Evolutionary conservation across 768 basidiomycete species (phyloP), one percentile per base, ranked within the genome.

Genomic region (Phaffia tasmanica): DNA sequence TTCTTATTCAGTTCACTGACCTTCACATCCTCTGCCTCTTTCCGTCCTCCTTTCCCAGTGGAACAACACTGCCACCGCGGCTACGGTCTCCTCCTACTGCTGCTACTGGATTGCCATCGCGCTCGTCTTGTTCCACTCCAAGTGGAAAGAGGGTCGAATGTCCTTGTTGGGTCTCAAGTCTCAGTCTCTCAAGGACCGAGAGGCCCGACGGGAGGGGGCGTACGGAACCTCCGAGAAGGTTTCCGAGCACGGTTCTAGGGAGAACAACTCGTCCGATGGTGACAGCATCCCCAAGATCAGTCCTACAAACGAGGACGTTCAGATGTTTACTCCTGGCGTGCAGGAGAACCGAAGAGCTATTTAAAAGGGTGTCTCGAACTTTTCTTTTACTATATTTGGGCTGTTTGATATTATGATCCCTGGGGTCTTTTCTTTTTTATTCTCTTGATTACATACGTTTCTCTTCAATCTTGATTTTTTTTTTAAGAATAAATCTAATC

Each of bases 31-130:
- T 6, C 29, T 53, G 32, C 53, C 14, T 47, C 9, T 49, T 30
- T 4, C 23, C 50, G 42, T 48, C 4, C 15, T 62, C 25, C 2
- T 21, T 8, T 62, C 25, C 2, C 67, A 89, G 89, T 93, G 90
- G 91, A 84, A 84, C 70, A 92, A 93, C 76, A 86, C 79, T 63
- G 92, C 85, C 11, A 85, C 86, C 80, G 62, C 86, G 67, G 90
- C 93, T 16, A 82, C 86, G 1, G 81, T 97, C 25, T 79, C 94
- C n/a, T 79, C 85, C 0, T 98, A 97, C 75, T 83, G 89, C 57
- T 87, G 89, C 76, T 97, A 93, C 79, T 97, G 93, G 93, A 70
- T 95, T 69, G 83, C 85, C 16, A 87, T 87, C 70, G 84, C 93
- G 56, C 81, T 73, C 46, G 79, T 79, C 2, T 81, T 98, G 61